Evolutionary conservation across 352 stramenopile genomes (phyloP).

Genomic region (Globisporangium carolinianum): DNA sequence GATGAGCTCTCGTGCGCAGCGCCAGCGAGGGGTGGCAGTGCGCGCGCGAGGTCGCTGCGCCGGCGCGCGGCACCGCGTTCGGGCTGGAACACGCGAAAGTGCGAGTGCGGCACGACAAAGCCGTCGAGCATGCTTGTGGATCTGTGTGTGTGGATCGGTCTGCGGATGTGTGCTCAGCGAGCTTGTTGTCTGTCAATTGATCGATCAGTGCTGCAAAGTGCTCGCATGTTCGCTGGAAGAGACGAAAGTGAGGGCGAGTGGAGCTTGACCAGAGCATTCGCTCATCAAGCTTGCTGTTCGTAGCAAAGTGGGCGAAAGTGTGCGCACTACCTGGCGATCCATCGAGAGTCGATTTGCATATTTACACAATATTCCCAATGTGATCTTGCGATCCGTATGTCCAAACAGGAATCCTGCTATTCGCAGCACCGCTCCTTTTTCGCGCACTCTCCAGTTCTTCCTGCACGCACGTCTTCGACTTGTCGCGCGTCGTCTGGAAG

Average conservation of each 20-base stretch:
- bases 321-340: not conserved
- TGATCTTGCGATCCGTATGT: too few species aligned
- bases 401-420: too few species aligned
- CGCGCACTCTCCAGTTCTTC: too few species aligned
- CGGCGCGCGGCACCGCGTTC: slow-evolving; percentile 9
- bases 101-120: slow-evolving; percentile 36
- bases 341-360: not conserved
- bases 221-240: too few species aligned
- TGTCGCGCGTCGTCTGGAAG: too few species aligned
- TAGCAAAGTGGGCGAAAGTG: not conserved
- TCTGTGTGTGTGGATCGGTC: not conserved
- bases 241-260: too few species aligned
- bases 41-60: not conserved
- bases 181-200: not conserved
- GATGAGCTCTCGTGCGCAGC: not conserved
- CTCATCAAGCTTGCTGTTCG: not conserved
- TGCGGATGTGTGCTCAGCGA: too few species aligned
- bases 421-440: too few species aligned
- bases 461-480: too few species aligned
- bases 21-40: not conserved
- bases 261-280: not conserved
- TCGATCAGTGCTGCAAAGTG: too few species aligned
- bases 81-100: slow-evolving; percentile 54
- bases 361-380: not conserved
- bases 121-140: slow-evolving; percentile 26